These are phyloP conservation scores for Areca catechu DNA, from an alignment of 176 grass and related monocot species.

Conservation along the genomic window DNA sequence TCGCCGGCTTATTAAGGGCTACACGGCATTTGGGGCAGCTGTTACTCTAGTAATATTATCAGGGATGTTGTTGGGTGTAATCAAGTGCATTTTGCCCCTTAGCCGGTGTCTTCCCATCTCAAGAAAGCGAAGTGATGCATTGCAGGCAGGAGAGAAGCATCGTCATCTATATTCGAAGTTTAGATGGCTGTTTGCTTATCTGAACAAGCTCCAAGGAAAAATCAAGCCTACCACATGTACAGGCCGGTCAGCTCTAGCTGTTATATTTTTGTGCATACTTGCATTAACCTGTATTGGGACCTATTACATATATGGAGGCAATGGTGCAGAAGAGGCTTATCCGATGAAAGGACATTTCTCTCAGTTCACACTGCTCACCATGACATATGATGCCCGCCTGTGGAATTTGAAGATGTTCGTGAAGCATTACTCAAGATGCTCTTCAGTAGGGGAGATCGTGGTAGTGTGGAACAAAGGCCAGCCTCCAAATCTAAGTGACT, in stretches of 20 bases:
- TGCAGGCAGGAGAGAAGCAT: conserved; percentile 11
- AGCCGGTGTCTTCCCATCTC: conserved; percentile 38
- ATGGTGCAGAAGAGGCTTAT: conserved; percentile 59
- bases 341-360: conserved; percentile 52
- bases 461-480: conserved; percentile 86
- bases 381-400: conserved; percentile 79
- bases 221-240: conserved; percentile 45
- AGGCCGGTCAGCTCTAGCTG: conserved; percentile 23
- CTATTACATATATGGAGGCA: conserved; percentile 55
- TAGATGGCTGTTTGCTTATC: conserved; percentile 23
- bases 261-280: conserved; percentile 22
- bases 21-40: conserved; percentile 41
- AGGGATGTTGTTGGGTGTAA: conserved; percentile 45
- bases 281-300: conserved; percentile 69
- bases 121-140: conserved; percentile 42
- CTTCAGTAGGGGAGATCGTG: conserved; percentile 73
- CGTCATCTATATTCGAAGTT: conserved; percentile 35
- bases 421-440: conserved; percentile 84
- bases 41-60: conserved; percentile 41
- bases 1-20: conserved; percentile 34
- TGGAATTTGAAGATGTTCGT: conserved; percentile 89
- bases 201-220: conserved; percentile 41
- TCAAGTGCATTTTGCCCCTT: conserved; percentile 48
- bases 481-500: conserved; percentile 32
- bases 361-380: conserved; percentile 85